Percentiles rank a stretch among this genome's conserved stretches.
phyloP scores from a whole-genome alignment of 129 eudicot genomes.

The Lactuca sativa region DNA sequence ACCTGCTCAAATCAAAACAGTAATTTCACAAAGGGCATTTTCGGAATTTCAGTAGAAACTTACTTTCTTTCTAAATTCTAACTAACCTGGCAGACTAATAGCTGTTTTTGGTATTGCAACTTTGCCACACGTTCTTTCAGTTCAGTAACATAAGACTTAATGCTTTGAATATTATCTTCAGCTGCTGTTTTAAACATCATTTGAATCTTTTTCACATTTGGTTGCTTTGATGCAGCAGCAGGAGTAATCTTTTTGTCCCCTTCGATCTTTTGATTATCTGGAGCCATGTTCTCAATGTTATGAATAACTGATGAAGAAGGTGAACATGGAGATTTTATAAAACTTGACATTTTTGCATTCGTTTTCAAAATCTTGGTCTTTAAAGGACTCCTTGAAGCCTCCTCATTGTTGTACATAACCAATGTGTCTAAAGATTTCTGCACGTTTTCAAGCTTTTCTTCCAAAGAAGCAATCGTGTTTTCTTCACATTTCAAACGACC shows the following conservation, averaged over 20 bases:
- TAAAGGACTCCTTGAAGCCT: conserved; percentile 49
- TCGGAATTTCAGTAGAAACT: neutral
- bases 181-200: conserved; percentile 89
- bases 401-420: conserved; percentile 54
- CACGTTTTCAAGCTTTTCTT: conserved; percentile 87
- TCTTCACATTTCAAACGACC: conserved; percentile 66
- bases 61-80: neutral
- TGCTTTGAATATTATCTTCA: conserved; percentile 83
- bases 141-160: conserved; percentile 86
- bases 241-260: conserved; percentile 47
- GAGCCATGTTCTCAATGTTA: conserved; percentile 66
- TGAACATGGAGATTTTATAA: conserved; percentile 83
- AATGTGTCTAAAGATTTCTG: conserved; percentile 72
- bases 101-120: conserved; percentile 96
- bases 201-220: conserved; percentile 72
- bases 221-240: conserved; percentile 35
- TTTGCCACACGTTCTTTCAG: conserved; percentile 93
- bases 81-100: conserved; percentile 94
- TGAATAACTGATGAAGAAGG: conserved; percentile 47
- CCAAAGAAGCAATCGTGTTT: conserved; percentile 56
- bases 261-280: conserved; percentile 44
- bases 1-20: conserved; percentile 41
- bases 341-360: conserved; percentile 58
- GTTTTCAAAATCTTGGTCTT: conserved; percentile 67
- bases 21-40: neutral